Percentiles rank a stretch among this genome's conserved stretches.
Conservation (phyloP, 495 filamentous ascomycete species). For the Aspergillus funiculosus region DNA sequence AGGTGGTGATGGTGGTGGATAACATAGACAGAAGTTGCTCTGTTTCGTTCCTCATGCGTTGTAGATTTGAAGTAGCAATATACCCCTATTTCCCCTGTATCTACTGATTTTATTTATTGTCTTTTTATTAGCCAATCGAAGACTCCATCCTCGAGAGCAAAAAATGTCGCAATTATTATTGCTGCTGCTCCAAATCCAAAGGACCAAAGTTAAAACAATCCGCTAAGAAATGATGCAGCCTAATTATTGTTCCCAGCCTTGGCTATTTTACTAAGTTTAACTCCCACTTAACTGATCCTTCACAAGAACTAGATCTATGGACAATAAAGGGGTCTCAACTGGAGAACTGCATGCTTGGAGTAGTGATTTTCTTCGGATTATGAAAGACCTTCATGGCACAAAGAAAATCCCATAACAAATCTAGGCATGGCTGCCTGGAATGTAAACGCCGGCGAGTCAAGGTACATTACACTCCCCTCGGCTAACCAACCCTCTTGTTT, state of each 20-base stretch:
- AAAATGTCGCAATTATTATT: too few species aligned
- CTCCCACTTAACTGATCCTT: conserved; percentile 13
- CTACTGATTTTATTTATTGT: too few species aligned
- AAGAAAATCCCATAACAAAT: conserved; percentile 27
- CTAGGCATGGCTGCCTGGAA: conserved; percentile 25
- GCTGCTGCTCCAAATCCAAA: too few species aligned
- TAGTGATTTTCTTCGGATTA: background rate
- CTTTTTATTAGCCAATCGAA: too few species aligned
- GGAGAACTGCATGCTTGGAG: too few species aligned
- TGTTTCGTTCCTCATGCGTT: too few species aligned
- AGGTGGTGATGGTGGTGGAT: conserved; percentile 8
- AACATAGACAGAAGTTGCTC: background rate
- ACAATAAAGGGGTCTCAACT: background rate
- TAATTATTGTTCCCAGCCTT: conserved; percentile 9
- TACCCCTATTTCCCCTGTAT: too few species aligned
- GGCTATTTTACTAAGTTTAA: conserved; percentile 12
- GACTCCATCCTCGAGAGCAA: too few species aligned
- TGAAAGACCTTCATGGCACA: conserved; percentile 17
- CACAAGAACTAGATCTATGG: conserved; percentile 9
- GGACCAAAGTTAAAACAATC: conserved; percentile 1
- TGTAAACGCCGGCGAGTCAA: conserved; percentile 35
- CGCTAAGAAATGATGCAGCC: conserved; percentile 17
- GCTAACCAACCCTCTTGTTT: background rate
- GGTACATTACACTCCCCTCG: conserved; percentile 19
- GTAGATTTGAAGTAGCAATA: too few species aligned